These are phyloP conservation scores for Rasamsonia emersonii DNA, from an alignment of 2,329 filamentous ascomycete species.

Conservation along the genomic window DNA sequence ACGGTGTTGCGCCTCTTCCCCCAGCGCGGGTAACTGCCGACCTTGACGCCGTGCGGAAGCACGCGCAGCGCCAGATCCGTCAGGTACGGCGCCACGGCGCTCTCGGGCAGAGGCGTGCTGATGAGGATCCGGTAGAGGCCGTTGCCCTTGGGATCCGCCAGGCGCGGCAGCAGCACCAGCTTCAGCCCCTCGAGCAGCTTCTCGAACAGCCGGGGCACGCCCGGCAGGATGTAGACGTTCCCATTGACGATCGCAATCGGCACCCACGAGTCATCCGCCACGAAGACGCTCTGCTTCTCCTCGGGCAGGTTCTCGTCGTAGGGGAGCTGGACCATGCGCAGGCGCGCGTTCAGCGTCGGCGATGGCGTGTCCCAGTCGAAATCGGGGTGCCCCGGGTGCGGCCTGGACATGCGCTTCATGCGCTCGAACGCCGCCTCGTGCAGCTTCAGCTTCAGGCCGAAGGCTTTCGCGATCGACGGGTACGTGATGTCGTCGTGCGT, in stretches of 20 bases:
- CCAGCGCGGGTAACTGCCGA: constrained; percentile 92
- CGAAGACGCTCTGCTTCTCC: constrained; percentile 68
- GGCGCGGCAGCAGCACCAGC: constrained; percentile 57
- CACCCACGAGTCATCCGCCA: constrained; percentile 78
- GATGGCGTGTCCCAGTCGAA: constrained; percentile 83
- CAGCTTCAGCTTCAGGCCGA: constrained; percentile 64
- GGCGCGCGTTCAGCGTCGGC: constrained; percentile 66
- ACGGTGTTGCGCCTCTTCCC: constrained; percentile 81
- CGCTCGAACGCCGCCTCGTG: constrained; percentile 68
- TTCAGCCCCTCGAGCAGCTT: constrained; percentile 68
- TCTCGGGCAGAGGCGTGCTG: constrained; percentile 81
- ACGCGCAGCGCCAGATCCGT: constrained; percentile 69
- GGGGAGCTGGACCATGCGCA: constrained; percentile 85
- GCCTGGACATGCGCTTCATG: constrained; percentile 75
- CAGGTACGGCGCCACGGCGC: constrained; percentile 71
- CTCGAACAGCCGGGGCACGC: constrained; percentile 79
- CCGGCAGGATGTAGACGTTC: constrained; percentile 87
- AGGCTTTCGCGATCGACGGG: constrained; percentile 84
- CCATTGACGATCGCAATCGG: constrained; percentile 82
- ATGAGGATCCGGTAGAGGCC: constrained; percentile 71
- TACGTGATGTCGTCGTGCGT: constrained; percentile 99
- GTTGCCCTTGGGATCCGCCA: constrained; percentile 73
- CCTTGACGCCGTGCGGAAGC: constrained; percentile 71
- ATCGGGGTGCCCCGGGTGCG: constrained; percentile 60
- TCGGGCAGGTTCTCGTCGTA: constrained; percentile 58